Evolutionary conservation across 176 grass and related monocot genomes (phyloP), one percentile per base, ranked within the genome.

Genomic region (Chrysopogon serrulatus): DNA sequence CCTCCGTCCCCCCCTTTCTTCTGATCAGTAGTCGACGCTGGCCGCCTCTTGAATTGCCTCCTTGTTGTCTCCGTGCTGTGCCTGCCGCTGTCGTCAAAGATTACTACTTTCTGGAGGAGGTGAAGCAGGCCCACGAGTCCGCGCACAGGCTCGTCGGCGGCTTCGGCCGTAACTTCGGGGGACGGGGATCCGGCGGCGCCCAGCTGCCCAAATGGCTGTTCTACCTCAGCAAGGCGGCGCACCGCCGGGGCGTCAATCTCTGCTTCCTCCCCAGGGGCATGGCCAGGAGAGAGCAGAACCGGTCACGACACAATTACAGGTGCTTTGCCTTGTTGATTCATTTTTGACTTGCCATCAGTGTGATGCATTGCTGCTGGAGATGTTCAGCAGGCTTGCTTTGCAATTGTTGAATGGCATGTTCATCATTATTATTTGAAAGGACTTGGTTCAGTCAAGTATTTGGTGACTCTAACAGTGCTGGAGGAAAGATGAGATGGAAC

Each of bases 91-190:
- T 54, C 51, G 51, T 54, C 53, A 27, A 71, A 96, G 96, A 99
- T 89, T 96, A 94, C 83, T 81, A 49, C 64, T 83, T 99, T 24
- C 60, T 99, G 72, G 96, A 99, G 87, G 93, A 96, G 83, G 83
- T 90, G 39, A 94, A 90, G 53, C 64, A 89, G 91, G 83, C 61
- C 19, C 68, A 57, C n/a, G 96, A 99, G 36, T 88, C 91, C 1
- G 96, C 93, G 8, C 89, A 77, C 41, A 87, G 91, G 76, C 53
- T 86, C 71, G 87, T 88, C 40, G 44, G 24, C 41, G 83, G 35
- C 57, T 94, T 90, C 27, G 93, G 96, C 16, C 24, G 77, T 48
- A 90, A 92, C 74, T 91, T 59, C 26, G 57, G 62, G 24, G 86
- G 78, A 42, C 4, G 62, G 24, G 86, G 78, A 42, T 3, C 14